A percentile compares a stretch with the other conserved stretches of the same genome.
phyloP scores from a whole-genome alignment of 192 early-diverging fungal genomes.

The Entophlyctis helioformis region DNA sequence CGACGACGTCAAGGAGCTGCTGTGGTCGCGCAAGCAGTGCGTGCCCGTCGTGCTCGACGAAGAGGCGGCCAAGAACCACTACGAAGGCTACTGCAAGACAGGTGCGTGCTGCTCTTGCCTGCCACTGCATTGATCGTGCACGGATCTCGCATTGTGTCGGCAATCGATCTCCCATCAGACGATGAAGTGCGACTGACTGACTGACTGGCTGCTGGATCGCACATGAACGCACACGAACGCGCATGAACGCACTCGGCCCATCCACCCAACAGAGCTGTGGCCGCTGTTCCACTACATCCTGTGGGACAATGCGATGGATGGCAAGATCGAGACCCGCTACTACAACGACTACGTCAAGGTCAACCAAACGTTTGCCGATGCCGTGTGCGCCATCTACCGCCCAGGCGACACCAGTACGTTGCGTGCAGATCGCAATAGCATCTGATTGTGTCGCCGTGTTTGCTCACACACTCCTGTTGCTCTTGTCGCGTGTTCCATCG shows the following conservation, averaged over 20 bases:
- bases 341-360: conserved; percentile 76
- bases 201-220: no score
- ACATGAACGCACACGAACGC: no score
- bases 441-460: no score
- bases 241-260: no score
- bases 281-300: conserved; percentile 91
- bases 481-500: no score
- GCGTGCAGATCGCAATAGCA: no score
- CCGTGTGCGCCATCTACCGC: conserved; percentile 57
- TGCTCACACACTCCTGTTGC: no score
- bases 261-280: conserved; percentile 65
- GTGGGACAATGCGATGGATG: conserved; percentile 60
- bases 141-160: no score
- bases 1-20: conserved; percentile 34
- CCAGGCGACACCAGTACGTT: conserved; percentile 64
- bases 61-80: conserved; percentile 62
- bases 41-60: conserved; percentile 74
- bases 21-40: conserved; percentile 41
- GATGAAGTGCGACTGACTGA: no score
- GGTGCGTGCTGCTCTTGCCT: no score
- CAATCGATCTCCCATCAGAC: neutral
- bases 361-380: conserved; percentile 66
- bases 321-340: conserved; percentile 47
- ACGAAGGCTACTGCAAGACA: conserved; percentile 95
- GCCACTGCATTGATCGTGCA: no score